phyloP scores from a whole-genome alignment of 441 rosid genomes.

The Corymbia citriodora region DNA sequence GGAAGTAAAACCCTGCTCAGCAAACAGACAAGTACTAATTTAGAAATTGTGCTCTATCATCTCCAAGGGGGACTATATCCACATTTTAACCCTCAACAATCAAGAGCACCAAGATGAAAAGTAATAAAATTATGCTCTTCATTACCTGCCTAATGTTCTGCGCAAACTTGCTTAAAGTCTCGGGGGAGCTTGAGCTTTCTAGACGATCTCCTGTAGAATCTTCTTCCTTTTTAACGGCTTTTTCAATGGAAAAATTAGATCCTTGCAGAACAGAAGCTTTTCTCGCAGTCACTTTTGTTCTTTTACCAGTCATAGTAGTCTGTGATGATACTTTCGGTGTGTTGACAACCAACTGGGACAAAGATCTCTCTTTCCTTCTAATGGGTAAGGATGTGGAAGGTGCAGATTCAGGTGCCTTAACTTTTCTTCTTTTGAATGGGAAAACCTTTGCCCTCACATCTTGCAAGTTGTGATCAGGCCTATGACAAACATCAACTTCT shows the following conservation, averaged over 20 bases:
- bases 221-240: slow-evolving; percentile 47
- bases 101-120: background rate
- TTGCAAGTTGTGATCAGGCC: slow-evolving; percentile 74
- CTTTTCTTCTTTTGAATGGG: slow-evolving; percentile 40
- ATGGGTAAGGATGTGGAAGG: slow-evolving; percentile 37
- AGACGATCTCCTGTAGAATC: slow-evolving; percentile 35
- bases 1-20: slow-evolving; percentile 44
- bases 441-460: slow-evolving; percentile 64
- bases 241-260: slow-evolving; percentile 33
- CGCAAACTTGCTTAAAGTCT: slow-evolving; percentile 38
- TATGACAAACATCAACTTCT: slow-evolving; percentile 15
- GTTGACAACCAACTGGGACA: slow-evolving; percentile 61
- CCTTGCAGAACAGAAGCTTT: slow-evolving; percentile 37
- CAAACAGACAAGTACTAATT: background rate
- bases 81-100: background rate
- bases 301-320: slow-evolving; percentile 44
- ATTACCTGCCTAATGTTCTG: slow-evolving; percentile 51
- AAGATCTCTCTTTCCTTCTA: slow-evolving; percentile 73
- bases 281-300: slow-evolving; percentile 42
- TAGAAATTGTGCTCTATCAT: background rate
- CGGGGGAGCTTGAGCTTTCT: slow-evolving; percentile 49
- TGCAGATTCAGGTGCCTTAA: slow-evolving; percentile 31
- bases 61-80: background rate
- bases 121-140: slow-evolving; percentile 2
- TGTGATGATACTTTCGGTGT: slow-evolving; percentile 53